Conservation (phyloP, 202 grass and related monocot species). For the Bolboschoenoplectus hybrid region DNA sequence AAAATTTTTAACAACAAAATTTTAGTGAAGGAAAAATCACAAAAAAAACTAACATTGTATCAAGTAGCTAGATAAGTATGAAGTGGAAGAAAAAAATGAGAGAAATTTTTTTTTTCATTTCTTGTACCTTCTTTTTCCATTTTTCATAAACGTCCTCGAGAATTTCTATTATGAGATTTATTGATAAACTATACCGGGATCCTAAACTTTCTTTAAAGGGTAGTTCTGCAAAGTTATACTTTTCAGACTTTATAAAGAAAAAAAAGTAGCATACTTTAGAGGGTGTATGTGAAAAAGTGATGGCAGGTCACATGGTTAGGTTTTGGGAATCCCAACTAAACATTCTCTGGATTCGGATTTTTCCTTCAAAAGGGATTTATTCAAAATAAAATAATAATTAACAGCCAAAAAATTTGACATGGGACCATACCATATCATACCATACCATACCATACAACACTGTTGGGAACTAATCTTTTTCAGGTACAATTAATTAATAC, state of each 20-base stretch:
- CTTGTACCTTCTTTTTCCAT: not conserved
- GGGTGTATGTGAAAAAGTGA: constrained; percentile 29
- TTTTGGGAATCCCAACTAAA: constrained; percentile 19
- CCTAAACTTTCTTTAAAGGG: not conserved
- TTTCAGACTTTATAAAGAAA: constrained; percentile 34
- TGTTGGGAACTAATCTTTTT: constrained; percentile 30
- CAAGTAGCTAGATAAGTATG: no score
- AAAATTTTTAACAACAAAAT: no score
- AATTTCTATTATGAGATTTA: not conserved
- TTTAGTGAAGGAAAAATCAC: no score
- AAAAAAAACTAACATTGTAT: no score
- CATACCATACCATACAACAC: constrained; percentile 8
- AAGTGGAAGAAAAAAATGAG: no score
- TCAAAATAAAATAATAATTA: not conserved
- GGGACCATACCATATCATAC: constrained; percentile 25
- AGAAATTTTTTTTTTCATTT: no score
- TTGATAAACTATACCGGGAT: not conserved
- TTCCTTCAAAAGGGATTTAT: constrained; percentile 18
- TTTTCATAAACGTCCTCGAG: not conserved
- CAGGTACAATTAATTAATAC: constrained; percentile 23
- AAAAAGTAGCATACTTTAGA: constrained; percentile 24
- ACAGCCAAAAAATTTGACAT: constrained; percentile 24
- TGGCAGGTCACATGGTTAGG: constrained; percentile 27
- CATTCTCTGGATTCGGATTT: constrained; percentile 42
- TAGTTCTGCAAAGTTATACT: not conserved